Base-by-base conservation (phyloP, 2,329 filamentous ascomycete species). In the Cladophialophora chaetospira region DNA sequence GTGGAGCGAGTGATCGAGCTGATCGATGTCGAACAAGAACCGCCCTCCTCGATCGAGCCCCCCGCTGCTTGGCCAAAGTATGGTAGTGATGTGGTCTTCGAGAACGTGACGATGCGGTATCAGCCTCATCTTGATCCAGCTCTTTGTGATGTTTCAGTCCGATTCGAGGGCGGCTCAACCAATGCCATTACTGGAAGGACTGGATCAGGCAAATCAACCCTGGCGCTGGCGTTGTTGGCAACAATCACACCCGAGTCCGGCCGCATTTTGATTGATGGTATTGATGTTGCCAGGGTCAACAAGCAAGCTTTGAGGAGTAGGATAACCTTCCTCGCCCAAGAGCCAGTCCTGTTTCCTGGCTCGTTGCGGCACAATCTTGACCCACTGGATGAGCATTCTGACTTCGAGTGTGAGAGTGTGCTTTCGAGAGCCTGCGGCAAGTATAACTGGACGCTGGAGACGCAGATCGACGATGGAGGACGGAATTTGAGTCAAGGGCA, bases 1-100 rank as follows among this genome's bases (percentile, higher is more conserved):
- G 89, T 96, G 0, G 91, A 96, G 72, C 84, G 91, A 36, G 87
- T 96, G 0, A 85, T 94, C 8, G 89, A 94, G 70, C 80, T 96
- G 0, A 79, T 94, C 1, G 83, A 89, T 57, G 81, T 96, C 0
- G 88, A 92, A 13, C 84, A 89, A 68, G 91, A 96, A 69, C 76
- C 84, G 0, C 78, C 76, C 0, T 91, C 90, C 1, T 79, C 82
- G 1, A 72, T 89, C 2, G 73, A 82, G 1, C 90, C 90, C 0
- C 88, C 89, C 0, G 84, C 87, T 0, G 82, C 82, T 47, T 96
- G 91, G 91, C 91, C 91, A 0, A 79, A 80, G 0, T 86, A 85
- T 52, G 79, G 79, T 8, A 87, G 89, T 57, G 85, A 88, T 63
- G 87, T 96, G 53, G 77, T 81, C 1, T 96, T 96, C 64, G 83